Percentiles rank a stretch among this genome's conserved stretches.
These are phyloP conservation scores for Phytophthora pluvialis DNA, from an alignment of 352 stramenopile genomes.

Conservation along the genomic window DNA sequence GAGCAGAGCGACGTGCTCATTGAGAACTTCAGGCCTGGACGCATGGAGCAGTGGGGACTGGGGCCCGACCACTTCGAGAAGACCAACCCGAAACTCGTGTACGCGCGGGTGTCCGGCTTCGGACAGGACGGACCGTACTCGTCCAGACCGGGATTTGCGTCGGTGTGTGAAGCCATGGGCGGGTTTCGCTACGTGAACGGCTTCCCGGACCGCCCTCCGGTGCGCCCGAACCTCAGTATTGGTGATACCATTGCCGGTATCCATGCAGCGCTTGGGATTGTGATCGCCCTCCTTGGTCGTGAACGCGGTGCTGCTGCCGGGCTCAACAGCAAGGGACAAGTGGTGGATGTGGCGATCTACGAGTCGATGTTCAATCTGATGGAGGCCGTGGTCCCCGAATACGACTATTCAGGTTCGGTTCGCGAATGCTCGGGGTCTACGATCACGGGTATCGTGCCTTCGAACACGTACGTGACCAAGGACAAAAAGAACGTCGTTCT, in stretches of 20 bases:
- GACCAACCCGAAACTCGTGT: conserved; percentile 84
- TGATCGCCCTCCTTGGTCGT: conserved; percentile 80
- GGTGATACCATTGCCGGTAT: conserved; percentile 88
- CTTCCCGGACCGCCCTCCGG: conserved; percentile 77
- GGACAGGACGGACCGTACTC: conserved; percentile 87
- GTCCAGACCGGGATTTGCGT: conserved; percentile 80
- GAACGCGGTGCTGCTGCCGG: conserved; percentile 46
- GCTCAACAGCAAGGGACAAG: conserved; percentile 54
- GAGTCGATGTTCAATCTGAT: conserved; percentile 90
- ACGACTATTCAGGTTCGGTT: conserved; percentile 79
- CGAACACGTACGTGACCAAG: conserved; percentile 84
- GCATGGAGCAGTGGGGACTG: conserved; percentile 90
- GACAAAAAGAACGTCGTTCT: conserved; percentile 89
- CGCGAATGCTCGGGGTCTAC: conserved; percentile 88
- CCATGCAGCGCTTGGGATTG: conserved; percentile 80
- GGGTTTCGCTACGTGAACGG: conserved; percentile 90
- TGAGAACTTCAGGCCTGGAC: conserved; percentile 89
- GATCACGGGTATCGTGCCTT: conserved; percentile 89
- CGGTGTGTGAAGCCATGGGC: conserved; percentile 88
- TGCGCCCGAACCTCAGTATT: conserved; percentile 84
- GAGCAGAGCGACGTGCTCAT: conserved; percentile 85
- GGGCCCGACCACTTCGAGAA: conserved; percentile 75
- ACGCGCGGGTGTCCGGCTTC: conserved; percentile 84
- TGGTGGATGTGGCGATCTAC: conserved; percentile 89
- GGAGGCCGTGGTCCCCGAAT: conserved; percentile 85